Evolutionary conservation across 2,329 filamentous ascomycete species (phyloP), one percentile per base, ranked within the genome.

Genomic region (Basipetospora sp.): DNA sequence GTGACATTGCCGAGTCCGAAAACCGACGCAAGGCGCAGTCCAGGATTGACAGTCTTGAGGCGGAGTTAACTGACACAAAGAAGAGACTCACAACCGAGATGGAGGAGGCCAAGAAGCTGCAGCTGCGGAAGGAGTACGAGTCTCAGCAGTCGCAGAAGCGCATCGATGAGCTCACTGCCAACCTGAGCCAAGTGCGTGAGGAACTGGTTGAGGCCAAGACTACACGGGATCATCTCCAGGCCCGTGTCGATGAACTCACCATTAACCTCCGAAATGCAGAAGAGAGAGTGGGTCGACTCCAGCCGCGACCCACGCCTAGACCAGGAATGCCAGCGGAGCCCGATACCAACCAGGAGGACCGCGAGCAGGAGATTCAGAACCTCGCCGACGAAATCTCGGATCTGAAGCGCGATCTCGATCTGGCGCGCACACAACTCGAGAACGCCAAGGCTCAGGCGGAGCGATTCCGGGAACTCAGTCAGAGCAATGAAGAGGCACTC

Each of bases 181-280:
- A 75, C 48, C 65, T 94, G 29, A 71, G 83, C 47, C 75, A 85
- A 43, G 75, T 79, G 36, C 83, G 88, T 31, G 87, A 96, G 55
- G 86, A 94, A 48, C 71, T 93, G 36, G 75, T 90, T 32, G 77
- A 79, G 18, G 75, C 79, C 17, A 94, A 93, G 65, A 94, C 88
- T 1, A 82, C 76, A 33, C 77, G 81, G 34, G 88, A 96, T 54
- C 83, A 94, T 53, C 67, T 98, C 2, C 87, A 96, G 55, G 74
- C 78, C 25, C 74, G 87, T 41, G 84, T 94, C 3, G 82, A 93
- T 46, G 88, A 96, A 59, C 63, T 98, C 39, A 80, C 79, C 18
- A 81, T 92, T 40, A 85, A 96, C 53, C 65, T 96, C 18, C 80
- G 81, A 47, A 86, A 80, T 50, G 85, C 87, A 0, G 86, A 96